Evolutionary conservation across 2,329 filamentous ascomycete species (phyloP).

Genomic region (Aureobasidium sp.): DNA sequence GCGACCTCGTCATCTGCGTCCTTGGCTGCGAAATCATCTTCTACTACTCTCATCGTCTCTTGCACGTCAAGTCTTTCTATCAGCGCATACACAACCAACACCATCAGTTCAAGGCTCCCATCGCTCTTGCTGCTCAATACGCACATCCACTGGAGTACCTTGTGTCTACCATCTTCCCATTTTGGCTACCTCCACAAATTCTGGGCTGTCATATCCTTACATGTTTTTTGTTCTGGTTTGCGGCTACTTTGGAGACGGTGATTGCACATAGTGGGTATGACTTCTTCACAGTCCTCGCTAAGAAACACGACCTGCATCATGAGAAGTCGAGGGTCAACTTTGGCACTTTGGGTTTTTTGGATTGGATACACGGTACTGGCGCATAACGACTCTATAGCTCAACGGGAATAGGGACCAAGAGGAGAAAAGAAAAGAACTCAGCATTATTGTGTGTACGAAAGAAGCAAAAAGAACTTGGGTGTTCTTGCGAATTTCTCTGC

Average conservation of each 20-base stretch:
- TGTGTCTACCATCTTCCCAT: constrained; percentile 5
- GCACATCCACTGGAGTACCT: constrained; percentile 11
- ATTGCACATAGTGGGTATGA: constrained; percentile 11
- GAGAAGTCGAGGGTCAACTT: constrained; percentile 8
- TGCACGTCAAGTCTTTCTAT: background rate
- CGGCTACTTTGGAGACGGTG: constrained; percentile 3
- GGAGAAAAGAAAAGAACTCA: too few relatives aligned
- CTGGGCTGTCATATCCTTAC: constrained; percentile 1
- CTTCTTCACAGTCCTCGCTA: background rate
- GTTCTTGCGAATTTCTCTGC: too few relatives aligned
- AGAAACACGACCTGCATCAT: constrained; percentile 12
- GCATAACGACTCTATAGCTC: too few relatives aligned
- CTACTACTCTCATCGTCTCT: constrained; percentile 10
- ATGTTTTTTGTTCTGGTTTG: background rate
- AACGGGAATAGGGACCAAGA: too few relatives aligned
- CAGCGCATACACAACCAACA: constrained; percentile 10
- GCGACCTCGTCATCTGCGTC: background rate
- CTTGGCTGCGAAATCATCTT: constrained; percentile 8
- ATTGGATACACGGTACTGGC: constrained; percentile 5
- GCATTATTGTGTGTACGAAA: too few relatives aligned
- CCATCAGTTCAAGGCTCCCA: constrained; percentile 10
- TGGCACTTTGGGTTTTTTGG: constrained; percentile 9
- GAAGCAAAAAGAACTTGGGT: too few relatives aligned
- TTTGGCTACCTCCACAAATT: background rate
- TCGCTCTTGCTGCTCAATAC: constrained; percentile 9